These are phyloP conservation scores for Monosporascus sp. DNA, from an alignment of 2,329 filamentous ascomycete genomes.

Conservation along the genomic window DNA sequence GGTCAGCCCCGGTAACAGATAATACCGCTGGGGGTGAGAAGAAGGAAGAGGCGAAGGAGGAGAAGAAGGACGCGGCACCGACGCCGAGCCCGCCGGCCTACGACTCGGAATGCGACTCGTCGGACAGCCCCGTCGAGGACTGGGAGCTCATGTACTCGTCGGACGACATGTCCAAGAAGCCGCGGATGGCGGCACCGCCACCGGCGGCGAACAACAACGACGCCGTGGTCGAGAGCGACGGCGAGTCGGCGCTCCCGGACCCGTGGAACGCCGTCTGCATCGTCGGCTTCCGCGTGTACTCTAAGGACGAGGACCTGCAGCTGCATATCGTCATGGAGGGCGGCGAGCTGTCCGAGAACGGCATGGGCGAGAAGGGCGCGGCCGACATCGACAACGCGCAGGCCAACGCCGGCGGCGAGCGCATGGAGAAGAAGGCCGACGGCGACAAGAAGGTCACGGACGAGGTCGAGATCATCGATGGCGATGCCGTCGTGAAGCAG, in stretches of 20 bases:
- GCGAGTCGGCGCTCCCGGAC: slow-evolving; percentile 34
- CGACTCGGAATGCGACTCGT: slow-evolving; percentile 49
- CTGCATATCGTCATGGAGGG: slow-evolving; percentile 52
- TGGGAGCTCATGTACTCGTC: slow-evolving; percentile 55
- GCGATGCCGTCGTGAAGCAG: slow-evolving; percentile 21
- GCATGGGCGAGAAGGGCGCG: slow-evolving; percentile 52
- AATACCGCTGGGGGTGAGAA: neutral
- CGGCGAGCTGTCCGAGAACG: slow-evolving; percentile 45
- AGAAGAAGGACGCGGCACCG: slow-evolving; percentile 12
- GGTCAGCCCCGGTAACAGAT: neutral
- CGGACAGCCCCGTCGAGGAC: slow-evolving; percentile 54
- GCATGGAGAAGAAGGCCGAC: slow-evolving; percentile 24
- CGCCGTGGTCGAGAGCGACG: slow-evolving; percentile 26
- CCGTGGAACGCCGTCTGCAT: slow-evolving; percentile 38
- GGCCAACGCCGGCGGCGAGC: slow-evolving; percentile 46
- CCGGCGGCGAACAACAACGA: slow-evolving; percentile 17
- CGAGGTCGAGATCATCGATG: slow-evolving; percentile 27
- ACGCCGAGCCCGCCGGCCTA: slow-evolving; percentile 21
- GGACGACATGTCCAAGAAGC: slow-evolving; percentile 52
- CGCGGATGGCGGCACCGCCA: slow-evolving; percentile 29
- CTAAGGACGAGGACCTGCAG: slow-evolving; percentile 43
- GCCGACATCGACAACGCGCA: slow-evolving; percentile 53
- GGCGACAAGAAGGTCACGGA: slow-evolving; percentile 17
- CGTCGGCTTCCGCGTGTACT: slow-evolving; percentile 35
- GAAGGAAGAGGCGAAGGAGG: slow-evolving; percentile 5